Base-by-base conservation (phyloP, 2,329 filamentous ascomycete species). In the Calonectria pteridis region DNA sequence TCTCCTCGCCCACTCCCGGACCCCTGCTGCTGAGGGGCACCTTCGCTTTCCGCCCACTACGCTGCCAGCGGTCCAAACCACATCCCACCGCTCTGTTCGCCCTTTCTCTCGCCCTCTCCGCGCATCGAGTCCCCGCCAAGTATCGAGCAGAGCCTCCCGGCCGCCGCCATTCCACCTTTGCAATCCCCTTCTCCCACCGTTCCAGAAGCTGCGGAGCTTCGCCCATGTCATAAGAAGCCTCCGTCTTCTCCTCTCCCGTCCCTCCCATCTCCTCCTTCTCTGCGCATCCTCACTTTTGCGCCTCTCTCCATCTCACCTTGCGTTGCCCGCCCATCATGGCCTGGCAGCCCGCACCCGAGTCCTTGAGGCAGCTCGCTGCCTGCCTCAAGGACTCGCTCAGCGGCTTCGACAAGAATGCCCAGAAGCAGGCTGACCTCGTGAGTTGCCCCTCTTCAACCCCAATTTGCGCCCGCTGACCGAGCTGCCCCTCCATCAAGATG, bases 341-440 rank as follows among this genome's bases (percentile, higher is more conserved):
- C 85, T 99, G 97, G 97, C 94, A 98, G 88, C 97, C 97, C 76
- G 89, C 94, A 82, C 91, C 93, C 81, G 94, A 96, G 89, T 95
- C 94, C 84, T 89, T 99, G 88, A 91, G 91, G 89, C 96, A 98
- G 90, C 92, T 99, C 78, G 94, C 95, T 79, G 91, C 93, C 82
- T 98, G 93, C 86, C 91, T 99, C 82, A 95, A 93, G 87, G 96
- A 98, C 87, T 98, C 97, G 55, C 89, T 98, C 81, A 97, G 95
- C 84, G 94, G 93, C 79, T 93, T 94, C 83, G 91, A 98, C 85
- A 92, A 92, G 83, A 88, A 86, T 80, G 93, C 93, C 67, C 95
- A 97, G 85, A 97, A 96, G 86, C 94, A 97, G 85, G 96, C 97
- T 71, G 96, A 98, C 87, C 86, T 91, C 84, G 95, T 98, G 84